Evolutionary conservation across 2,329 filamentous ascomycete species (phyloP).

Genomic region (Lasiodiplodia citricola): DNA sequence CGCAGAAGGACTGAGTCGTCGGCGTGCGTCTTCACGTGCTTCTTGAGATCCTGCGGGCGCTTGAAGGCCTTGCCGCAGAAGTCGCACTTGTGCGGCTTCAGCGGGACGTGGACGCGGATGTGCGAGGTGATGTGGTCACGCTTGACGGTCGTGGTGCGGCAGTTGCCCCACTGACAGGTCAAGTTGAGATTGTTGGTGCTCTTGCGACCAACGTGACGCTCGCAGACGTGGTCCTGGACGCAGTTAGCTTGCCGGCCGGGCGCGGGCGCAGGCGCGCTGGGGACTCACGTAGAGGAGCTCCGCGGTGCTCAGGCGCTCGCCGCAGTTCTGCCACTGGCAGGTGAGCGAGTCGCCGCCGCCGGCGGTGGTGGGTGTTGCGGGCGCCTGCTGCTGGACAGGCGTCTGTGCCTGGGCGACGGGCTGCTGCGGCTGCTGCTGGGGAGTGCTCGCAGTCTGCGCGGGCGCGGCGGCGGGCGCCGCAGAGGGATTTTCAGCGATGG

Average conservation of each 20-base stretch:
- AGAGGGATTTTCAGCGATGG: constrained; percentile 25
- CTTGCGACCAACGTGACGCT: constrained; percentile 97
- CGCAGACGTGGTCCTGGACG: constrained; percentile 90
- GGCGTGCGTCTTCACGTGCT: constrained; percentile 98
- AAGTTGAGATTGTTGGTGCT: constrained; percentile 98
- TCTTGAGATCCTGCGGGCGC: constrained; percentile 97
- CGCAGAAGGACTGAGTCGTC: constrained; percentile 83
- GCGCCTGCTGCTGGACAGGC: constrained; percentile 4
- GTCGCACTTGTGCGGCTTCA: constrained; percentile 99
- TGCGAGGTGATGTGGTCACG: constrained; percentile 99
- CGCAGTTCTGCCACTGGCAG: constrained; percentile 68
- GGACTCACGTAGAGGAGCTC: constrained; percentile 65
- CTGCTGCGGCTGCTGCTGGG: constrained; percentile 23
- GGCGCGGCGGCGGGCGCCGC: constrained; percentile 5
- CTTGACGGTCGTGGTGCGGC: constrained; percentile 96
- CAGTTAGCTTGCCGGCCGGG: constrained; percentile 28
- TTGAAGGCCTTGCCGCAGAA: constrained; percentile 99
- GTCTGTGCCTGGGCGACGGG: constrained; percentile 8
- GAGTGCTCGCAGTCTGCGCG: constrained; percentile 12
- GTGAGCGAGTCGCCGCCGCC: constrained; percentile 52
- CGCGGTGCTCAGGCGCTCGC: constrained; percentile 62
- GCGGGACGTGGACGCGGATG: constrained; percentile 96
- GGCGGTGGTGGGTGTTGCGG: constrained; percentile 31
- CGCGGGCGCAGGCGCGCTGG: constrained; percentile 23
- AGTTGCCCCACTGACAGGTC: constrained; percentile 96